Base-by-base conservation (phyloP, 192 early-diverging fungal genomes). In the Podochytrium sp. region DNA sequence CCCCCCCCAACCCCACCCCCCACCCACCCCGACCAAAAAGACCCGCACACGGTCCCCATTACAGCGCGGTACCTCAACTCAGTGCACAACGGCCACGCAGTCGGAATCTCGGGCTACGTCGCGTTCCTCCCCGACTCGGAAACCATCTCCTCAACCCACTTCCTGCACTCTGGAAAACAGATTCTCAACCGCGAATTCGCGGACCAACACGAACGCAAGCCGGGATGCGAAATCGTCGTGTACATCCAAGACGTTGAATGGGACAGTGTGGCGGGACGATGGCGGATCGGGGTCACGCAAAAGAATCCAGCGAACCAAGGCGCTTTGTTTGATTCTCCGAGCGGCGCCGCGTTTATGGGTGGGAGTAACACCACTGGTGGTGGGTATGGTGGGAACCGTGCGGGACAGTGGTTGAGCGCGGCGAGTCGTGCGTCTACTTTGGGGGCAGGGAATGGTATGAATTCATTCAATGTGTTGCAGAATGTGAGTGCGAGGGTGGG, bases 281-380 rank as follows among this genome's bases (percentile, higher is more conserved):
- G 69, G 69, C 34, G 30, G n/a, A 71, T 71, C 23, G 41, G 56
- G 10, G 69, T 71, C 18, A 59, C 69, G 23, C 69, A 71, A 69
- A 69, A 55, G 66, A 39, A 65, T 49, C 63, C 63, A 12, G 14
- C 42, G n/a, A 29, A 43, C 18, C 41, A 41, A 30, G 23, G 27
- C 1, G 43, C 43, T 20, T 12, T 62, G 60, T 62, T 62, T 62
- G 60, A 62, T 39, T 33, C 60, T 41, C 30, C 37, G 33, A 38
- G 34, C 18, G 37, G 14, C 12, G 33, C 30, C 12, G n/a, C n/a
- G 2, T 16, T 29, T 27, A 10, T 56, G n/a, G n/a, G n/a, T n/a
- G n/a, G n/a, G n/a, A n/a, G n/a, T 18, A 29, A 29, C 7, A 29
- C 14, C 10, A 7, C 53, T 56, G 10, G 14, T 14, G 53, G 53